A percentile compares a stretch with the other conserved stretches of the same genome.
Conservation (phyloP, 2,329 filamentous ascomycete species). For the Penicillium sp. region DNA sequence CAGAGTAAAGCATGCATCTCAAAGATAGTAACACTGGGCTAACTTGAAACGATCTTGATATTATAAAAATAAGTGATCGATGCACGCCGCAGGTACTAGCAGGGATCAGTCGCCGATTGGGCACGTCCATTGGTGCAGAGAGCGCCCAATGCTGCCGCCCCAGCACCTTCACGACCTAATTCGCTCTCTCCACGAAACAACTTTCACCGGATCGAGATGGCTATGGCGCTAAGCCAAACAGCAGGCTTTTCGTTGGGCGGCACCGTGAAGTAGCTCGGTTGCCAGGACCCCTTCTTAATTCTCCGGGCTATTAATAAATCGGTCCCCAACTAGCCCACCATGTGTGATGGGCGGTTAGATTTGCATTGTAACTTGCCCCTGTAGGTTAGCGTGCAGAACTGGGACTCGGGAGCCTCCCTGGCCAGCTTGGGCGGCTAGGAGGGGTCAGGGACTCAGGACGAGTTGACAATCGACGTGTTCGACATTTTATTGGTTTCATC, state of each 20-base stretch:
- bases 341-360: conserved; percentile 21
- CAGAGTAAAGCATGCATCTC: conserved; percentile 7
- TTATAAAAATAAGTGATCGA: conserved; percentile 28
- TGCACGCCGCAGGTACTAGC: conserved; percentile 26
- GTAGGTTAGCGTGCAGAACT: conserved; percentile 25
- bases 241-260: conserved; percentile 18
- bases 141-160: conserved; percentile 21
- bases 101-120: conserved; percentile 11
- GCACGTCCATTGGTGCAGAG: conserved; percentile 21
- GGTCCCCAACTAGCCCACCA: conserved; percentile 9
- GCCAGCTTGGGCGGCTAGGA: conserved; percentile 1
- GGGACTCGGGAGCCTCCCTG: conserved; percentile 6
- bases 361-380: conserved; percentile 16
- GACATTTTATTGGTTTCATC: conserved; percentile 5
- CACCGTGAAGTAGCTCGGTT: conserved; percentile 7
- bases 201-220: conserved; percentile 17
- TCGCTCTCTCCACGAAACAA: conserved; percentile 13
- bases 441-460: not conserved
- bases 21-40: conserved; percentile 24
- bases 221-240: conserved; percentile 28
- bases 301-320: conserved; percentile 25
- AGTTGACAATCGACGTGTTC: conserved; percentile 3
- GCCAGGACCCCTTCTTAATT: conserved; percentile 8
- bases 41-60: conserved; percentile 21
- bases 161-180: conserved; percentile 13